A percentile compares a stretch with the other conserved stretches of the same genome.
These are phyloP conservation scores for Oryza glaberrima DNA, from an alignment of 176 grass and related monocot species.

Conservation along the genomic window DNA sequence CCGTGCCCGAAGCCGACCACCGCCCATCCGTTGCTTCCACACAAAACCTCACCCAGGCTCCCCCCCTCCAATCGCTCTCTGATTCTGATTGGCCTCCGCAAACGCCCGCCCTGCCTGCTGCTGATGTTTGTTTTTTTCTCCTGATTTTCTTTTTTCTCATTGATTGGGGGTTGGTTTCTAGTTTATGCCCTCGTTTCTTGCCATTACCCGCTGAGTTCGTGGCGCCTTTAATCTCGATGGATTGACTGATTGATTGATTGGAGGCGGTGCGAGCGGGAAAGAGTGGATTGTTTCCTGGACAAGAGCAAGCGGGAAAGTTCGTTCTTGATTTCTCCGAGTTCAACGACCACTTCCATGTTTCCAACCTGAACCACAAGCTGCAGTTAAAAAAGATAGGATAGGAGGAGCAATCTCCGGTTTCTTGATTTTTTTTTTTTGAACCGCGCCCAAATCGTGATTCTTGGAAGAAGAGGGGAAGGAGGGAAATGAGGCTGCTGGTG, in stretches of 20 bases:
- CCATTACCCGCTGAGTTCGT: too few relatives aligned
- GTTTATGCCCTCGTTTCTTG: too few relatives aligned
- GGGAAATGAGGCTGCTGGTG: slow-evolving; percentile 77
- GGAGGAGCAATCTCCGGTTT: background rate
- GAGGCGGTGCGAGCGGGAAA: too few relatives aligned
- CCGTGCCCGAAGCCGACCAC: slow-evolving; percentile 19
- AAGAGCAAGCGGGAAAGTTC: background rate
- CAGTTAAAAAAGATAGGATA: too few relatives aligned
- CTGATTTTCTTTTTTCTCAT: background rate
- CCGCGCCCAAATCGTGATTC: slow-evolving; percentile 27
- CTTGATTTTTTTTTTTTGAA: background rate
- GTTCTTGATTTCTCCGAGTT: background rate
- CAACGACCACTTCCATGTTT: too few relatives aligned
- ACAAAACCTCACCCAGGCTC: background rate
- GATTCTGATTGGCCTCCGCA: background rate
- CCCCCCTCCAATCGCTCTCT: background rate
- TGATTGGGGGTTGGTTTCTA: background rate
- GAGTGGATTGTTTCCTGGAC: too few relatives aligned
- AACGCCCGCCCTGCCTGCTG: background rate
- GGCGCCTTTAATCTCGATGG: too few relatives aligned
- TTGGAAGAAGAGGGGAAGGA: background rate
- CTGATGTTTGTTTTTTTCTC: background rate
- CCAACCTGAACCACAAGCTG: background rate
- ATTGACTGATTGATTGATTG: background rate
- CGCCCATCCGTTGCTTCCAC: background rate